Base-by-base conservation (phyloP, 352 stramenopile genomes). In the Elongisporangium anandrum region DNA sequence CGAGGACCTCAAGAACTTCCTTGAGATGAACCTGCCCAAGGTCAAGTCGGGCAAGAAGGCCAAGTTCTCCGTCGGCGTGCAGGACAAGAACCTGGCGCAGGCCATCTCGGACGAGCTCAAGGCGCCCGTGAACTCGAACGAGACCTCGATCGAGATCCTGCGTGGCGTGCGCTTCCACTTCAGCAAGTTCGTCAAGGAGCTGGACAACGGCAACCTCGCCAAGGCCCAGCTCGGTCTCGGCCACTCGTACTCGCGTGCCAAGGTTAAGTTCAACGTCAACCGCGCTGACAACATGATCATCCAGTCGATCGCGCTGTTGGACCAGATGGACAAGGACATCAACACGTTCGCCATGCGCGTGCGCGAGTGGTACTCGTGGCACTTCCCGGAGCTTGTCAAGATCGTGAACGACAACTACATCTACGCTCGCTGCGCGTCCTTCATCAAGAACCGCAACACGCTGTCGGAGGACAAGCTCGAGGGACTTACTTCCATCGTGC, bases 201-300 rank as follows among this genome's bases (percentile, higher is more conserved):
- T 99, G 39, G 94, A 96, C 65, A 82, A 92, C 41, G 97, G 96
- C 56, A 97, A 97, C 55, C 77, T 98, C 20, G 94, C 96, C 75
- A 99, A 99, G 78, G 96, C 98, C 39, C 97, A 99, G 78, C 87
- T 99, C 23, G 98, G 97, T 91, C 87, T 99, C 16, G 97, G 97
- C 52, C 98, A 99, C 91, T 97, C 83, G 51, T 99, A 99, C 84
- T 99, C 97, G 61, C 92, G 98, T 75, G 95, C 87, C 59, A 99
- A 99, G 86, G 87, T 96, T 54, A 99, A 99, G 89, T 99, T 99
- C 79, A 99, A 99, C 80, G 97, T 99, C 55, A 98, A 98, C 75
- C 87, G 97, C 49, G 95, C 95, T 19, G 98, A 99, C 76, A 99
- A 99, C 79, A 99, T 99, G 98, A 99, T 99, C 74, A 99, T 99